A percentile compares a stretch with the other conserved stretches of the same genome.
These are phyloP conservation scores for Austroboletus niveus DNA, from an alignment of 1,284 basidiomycete genomes.

Conservation along the genomic window DNA sequence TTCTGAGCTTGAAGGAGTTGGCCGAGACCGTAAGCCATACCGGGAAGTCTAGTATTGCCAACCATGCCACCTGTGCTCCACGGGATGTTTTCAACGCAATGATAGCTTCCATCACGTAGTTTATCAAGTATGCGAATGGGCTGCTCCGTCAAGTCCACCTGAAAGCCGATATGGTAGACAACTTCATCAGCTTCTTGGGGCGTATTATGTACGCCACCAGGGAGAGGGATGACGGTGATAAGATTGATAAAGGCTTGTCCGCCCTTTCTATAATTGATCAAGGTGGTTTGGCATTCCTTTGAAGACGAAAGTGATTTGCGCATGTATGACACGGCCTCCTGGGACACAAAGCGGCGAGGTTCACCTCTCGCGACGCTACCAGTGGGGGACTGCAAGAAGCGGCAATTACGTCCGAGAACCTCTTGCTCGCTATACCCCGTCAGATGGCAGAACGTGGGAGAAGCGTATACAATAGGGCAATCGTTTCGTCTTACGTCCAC, in stretches of 20 bases:
- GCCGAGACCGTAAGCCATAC: conserved; percentile 4
- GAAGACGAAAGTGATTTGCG: conserved; percentile 63
- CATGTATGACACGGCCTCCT: conserved; percentile 68
- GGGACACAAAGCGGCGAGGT: conserved; percentile 64
- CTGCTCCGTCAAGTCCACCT: conserved; percentile 86
- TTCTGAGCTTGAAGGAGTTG: conserved; percentile 16
- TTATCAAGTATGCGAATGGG: conserved; percentile 81
- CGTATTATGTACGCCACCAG: conserved; percentile 55
- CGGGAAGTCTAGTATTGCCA: not conserved
- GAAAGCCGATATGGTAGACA: conserved; percentile 90
- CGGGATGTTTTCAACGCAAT: conserved; percentile 49
- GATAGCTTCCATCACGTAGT: conserved; percentile 71
- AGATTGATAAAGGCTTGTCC: conserved; percentile 87
- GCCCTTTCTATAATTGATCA: conserved; percentile 88
- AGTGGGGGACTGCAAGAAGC: conserved; percentile 79
- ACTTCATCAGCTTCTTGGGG: conserved; percentile 56
- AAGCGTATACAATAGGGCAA: conserved; percentile 85
- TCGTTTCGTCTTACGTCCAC: conserved; percentile 82
- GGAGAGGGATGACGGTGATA: conserved; percentile 81
- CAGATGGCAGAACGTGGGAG: conserved; percentile 73
- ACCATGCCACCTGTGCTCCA: conserved; percentile 8
- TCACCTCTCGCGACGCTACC: conserved; percentile 66
- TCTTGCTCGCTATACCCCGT: conserved; percentile 83
- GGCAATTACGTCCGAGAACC: conserved; percentile 87
- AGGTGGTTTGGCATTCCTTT: conserved; percentile 85